phyloP scores from a whole-genome alignment of 768 basidiomycete species.

The Suillus discolor region DNA sequence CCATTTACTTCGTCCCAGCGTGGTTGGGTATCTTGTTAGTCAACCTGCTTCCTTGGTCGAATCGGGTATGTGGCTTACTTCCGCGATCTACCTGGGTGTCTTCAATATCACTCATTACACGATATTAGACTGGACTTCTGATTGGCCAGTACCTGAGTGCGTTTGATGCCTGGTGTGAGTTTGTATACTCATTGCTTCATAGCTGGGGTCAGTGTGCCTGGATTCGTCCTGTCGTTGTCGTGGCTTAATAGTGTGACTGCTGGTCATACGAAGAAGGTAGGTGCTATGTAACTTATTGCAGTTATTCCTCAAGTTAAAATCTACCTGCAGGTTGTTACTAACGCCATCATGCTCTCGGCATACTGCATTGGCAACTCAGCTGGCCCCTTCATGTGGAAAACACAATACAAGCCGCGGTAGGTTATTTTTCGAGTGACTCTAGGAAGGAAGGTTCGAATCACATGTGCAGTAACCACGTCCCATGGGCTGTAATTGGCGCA shows the following conservation, averaged over 20 bases:
- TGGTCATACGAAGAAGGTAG: slow-evolving; percentile 66
- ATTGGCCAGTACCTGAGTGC: too few relatives aligned
- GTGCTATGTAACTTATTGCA: not conserved
- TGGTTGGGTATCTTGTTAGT: too few relatives aligned
- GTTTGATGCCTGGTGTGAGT: too few relatives aligned
- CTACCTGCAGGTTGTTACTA: slow-evolving; percentile 40
- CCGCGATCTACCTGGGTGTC: too few relatives aligned
- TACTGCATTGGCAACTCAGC: slow-evolving; percentile 64
- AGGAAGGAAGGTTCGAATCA: not conserved
- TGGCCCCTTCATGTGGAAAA: slow-evolving; percentile 75
- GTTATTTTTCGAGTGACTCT: slow-evolving; percentile 1
- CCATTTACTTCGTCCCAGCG: too few relatives aligned
- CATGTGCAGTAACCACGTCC: slow-evolving; percentile 55
- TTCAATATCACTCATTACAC: too few relatives aligned
- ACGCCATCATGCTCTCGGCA: slow-evolving; percentile 67
- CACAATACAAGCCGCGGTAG: slow-evolving; percentile 59
- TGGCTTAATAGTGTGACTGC: slow-evolving; percentile 66
- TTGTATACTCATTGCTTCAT: not conserved
- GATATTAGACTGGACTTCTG: too few relatives aligned
- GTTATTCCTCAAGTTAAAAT: not conserved
- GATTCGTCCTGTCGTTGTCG: slow-evolving; percentile 56
- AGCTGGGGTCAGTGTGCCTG: slow-evolving; percentile 54
- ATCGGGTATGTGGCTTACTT: too few relatives aligned
- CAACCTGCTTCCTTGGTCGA: too few relatives aligned
- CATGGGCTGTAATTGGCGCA: slow-evolving; percentile 70